Evolutionary conservation across 441 rosid genomes (phyloP).

Genomic region (Pelargonium citronellum): DNA sequence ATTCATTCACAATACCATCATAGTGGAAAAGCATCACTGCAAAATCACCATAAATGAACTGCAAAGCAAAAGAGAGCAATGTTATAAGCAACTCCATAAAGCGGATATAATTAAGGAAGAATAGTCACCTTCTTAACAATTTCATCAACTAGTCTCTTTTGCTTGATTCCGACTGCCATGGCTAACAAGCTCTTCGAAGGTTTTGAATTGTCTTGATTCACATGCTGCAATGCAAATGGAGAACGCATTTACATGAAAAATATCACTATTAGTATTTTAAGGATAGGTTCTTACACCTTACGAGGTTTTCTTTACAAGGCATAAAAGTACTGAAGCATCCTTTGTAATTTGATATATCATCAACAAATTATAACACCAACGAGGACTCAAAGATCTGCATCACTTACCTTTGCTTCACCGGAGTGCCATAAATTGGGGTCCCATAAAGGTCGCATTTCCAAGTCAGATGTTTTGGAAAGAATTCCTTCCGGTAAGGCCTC

Average conservation of each 20-base stretch:
- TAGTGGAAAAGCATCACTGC: slow-evolving; percentile 69
- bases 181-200: slow-evolving; percentile 36
- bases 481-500: slow-evolving; percentile 54
- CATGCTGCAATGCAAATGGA: not conserved
- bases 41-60: slow-evolving; percentile 52
- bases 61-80: slow-evolving; percentile 21
- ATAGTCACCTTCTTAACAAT: slow-evolving; percentile 49
- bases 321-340: not conserved
- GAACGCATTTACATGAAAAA: not conserved
- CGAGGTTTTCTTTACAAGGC: too few relatives aligned
- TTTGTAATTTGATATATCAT: too few relatives aligned
- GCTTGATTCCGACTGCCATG: slow-evolving; percentile 53
- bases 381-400: not conserved
- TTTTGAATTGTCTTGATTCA: slow-evolving; percentile 19
- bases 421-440: slow-evolving; percentile 24
- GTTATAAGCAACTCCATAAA: slow-evolving; percentile 2
- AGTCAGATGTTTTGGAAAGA: slow-evolving; percentile 38
- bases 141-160: slow-evolving; percentile 44
- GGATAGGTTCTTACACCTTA: too few relatives aligned
- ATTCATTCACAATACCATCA: slow-evolving; percentile 55
- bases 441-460: slow-evolving; percentile 64
- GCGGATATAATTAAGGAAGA: not conserved
- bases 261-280: too few relatives aligned
- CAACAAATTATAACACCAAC: not conserved
- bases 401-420: slow-evolving; percentile 26